Base-by-base conservation (phyloP, 148 eudicot species). In the Rhododendron kiyosumense region DNA sequence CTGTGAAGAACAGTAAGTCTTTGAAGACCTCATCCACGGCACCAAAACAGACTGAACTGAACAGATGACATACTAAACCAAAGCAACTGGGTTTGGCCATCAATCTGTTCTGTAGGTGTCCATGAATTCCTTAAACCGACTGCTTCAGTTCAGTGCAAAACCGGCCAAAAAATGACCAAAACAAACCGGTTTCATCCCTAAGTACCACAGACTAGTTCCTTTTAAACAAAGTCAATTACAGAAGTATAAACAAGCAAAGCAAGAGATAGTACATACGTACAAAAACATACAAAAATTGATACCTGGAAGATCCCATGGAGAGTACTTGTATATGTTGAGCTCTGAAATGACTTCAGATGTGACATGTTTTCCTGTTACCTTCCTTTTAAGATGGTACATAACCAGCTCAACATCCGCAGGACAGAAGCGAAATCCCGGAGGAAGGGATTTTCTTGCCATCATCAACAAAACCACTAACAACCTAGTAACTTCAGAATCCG, bases 231-330 rank as follows among this genome's bases (percentile, higher is more conserved):
- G 79, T 38, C 79, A 76, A 76, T 5, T 1, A 76, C 34, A 34
- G 1, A 34, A 34, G 34, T 34, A 34, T 34, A 34, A 76, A 76
- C 22, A 76, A 76, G 41, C 18, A 38, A 76, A 76, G 78, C 78
- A 76, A 76, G 48, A 7, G 11, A 76, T 5, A 15, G 11, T 17
- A 36, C 11, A 76, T 1, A 76, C 13, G n/a, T 73, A 14, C 9
- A 9, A 30, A 30, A 34, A 76, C n/a, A 7, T 38, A 18, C 36
- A 51, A 10, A 7, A 15, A 76, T 5, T 49, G 30, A 82, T 87
- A 78, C 89, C 91, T 87, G 94, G 98, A 20, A 96, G 94, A 74
- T 95, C 97, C 98, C 93, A 91, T 0, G 98, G 99, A 45, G 86
- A 86, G 86, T 84, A 92, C 49, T 85, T 84, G 36, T 91, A 93